Evolutionary conservation across 371 early-diverging fungal species (phyloP).

Genomic region (Circinella umbellata): DNA sequence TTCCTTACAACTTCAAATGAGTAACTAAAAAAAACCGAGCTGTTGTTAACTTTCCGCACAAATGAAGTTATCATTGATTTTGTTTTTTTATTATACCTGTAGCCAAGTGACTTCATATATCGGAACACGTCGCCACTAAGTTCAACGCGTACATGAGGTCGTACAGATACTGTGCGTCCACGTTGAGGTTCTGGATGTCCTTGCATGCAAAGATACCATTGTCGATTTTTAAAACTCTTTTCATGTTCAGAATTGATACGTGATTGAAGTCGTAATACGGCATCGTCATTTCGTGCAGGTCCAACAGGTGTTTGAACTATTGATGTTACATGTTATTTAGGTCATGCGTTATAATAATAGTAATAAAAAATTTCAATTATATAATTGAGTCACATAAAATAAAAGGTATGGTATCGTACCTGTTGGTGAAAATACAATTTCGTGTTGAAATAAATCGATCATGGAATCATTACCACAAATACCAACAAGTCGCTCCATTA

Average conservation of each 20-base stretch:
- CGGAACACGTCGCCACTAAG: slow-evolving; percentile 53
- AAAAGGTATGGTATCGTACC: slow-evolving; percentile 23
- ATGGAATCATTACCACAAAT: slow-evolving; percentile 50
- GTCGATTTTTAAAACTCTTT: slow-evolving; percentile 43
- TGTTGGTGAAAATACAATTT: slow-evolving; percentile 52
- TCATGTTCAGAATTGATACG: slow-evolving; percentile 45
- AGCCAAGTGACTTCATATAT: slow-evolving; percentile 53
- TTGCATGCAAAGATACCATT: slow-evolving; percentile 54
- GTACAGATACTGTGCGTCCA: slow-evolving; percentile 49
- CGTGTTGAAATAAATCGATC: slow-evolving; percentile 51
- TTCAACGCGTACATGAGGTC: slow-evolving; percentile 50
- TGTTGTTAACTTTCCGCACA: neutral
- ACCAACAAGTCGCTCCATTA: slow-evolving; percentile 44
- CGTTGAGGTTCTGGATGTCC: slow-evolving; percentile 56
- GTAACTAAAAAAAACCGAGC: slow-evolving; percentile 26
- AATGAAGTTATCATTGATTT: neutral
- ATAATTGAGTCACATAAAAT: no score
- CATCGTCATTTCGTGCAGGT: slow-evolving; percentile 56
- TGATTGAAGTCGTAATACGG: slow-evolving; percentile 49
- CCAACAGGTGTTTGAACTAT: slow-evolving; percentile 55
- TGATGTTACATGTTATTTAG: no score
- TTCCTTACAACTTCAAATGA: slow-evolving; percentile 55
- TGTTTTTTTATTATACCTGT: slow-evolving; percentile 22
- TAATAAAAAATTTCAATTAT: no score
- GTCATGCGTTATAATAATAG: no score